Evolutionary conservation across 805 yeast species (phyloP), one percentile per base, ranked within the genome.

Genomic region (Candida argentea): DNA sequence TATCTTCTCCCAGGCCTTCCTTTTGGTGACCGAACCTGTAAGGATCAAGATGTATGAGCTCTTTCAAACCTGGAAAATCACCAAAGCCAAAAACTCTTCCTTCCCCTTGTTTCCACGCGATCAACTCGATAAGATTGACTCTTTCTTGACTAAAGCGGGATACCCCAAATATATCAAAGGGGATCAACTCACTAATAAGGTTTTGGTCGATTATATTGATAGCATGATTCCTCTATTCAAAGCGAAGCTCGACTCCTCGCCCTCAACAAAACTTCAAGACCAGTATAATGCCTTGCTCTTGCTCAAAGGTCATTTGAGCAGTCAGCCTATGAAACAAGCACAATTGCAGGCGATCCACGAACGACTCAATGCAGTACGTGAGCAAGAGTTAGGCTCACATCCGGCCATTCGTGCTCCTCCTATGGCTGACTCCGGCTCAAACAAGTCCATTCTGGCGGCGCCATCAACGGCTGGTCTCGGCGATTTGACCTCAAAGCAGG

Each of bases 11-110:
- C 75, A 73, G 36, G 77, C 86, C 3, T 91, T 82, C 48, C 67
- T 83, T n/a, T 57, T 78, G 30, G 89, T 83, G 22, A 78, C 75
- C 43, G 94, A 84, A 41, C 54, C 65, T n/a, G 70, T 77, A 10
- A 67, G 97, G 39, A 39, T 42, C 16, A 82, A 80, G 50, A 58
- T 91, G 50, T 75, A 75, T 31, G 78, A 76, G 38, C 57, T 91
- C 37, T 89, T 83, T 55, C 76, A 76, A 47, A 83, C 95, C 11
- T 91, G 99, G 99, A 77, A 81, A 49, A 56, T 55, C 25, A 73
- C 87, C 18, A 73, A 68, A 27, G 60, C 73, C 3, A 62, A 70
- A 23, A 61, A 59, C 10, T 66, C 79, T n/a, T 74, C 73, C 5
- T 46, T 67, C 25, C 81, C 87, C 4, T 58, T 91, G 25, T 87